Evolutionary conservation across 306 rosid genomes (phyloP), one percentile per base, ranked within the genome.

Genomic region (Lathyrus sativus): DNA sequence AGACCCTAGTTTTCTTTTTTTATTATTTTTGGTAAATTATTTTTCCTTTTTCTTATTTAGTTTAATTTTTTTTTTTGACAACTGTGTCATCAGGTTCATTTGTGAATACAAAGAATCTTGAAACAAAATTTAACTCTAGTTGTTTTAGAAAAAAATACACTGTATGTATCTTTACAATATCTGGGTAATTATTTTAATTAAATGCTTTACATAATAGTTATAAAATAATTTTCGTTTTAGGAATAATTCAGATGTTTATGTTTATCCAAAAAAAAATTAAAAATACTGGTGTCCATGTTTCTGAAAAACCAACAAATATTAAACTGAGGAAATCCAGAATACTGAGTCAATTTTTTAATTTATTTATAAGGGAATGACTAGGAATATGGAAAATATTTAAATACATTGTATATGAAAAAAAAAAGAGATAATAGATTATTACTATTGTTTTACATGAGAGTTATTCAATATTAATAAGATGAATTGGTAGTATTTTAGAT

Each of bases 1-100:
- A 72, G 65, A 19, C 48, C 4, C 18, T 42, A 64, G 31, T 74
- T 58, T 51, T 24, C 11, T 46, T 70, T 51, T 29, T 48, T 37
- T 17, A 7, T 59, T 37, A 9, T 15, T 57, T 7, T 37, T 38
- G 61, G 17, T 26, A 11, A 10, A 6, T 2, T 13, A 7, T 5
- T 17, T 3, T 2, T 67, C 15, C 33, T 24, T 68, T 15, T 6
- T 14, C 4, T 5, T 4, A 17, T n/a, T 24, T 67, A 38, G 11
- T 9, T 2, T 10, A 51, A 18, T 7, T 1, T 24, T 3, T 35
- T 4, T 15, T 35, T 10, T 11, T 38, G 11, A 9, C 22, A 37
- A 43, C 67, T 37, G 10, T 29, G 22, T 19, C 2, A 61, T 10
- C 3, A 3, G 15, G 8, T 31, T 58, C 7, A 28, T 7, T 11